Evolutionary conservation across 2,329 filamentous ascomycete species (phyloP).

Genomic region (Chaetomium sp.): DNA sequence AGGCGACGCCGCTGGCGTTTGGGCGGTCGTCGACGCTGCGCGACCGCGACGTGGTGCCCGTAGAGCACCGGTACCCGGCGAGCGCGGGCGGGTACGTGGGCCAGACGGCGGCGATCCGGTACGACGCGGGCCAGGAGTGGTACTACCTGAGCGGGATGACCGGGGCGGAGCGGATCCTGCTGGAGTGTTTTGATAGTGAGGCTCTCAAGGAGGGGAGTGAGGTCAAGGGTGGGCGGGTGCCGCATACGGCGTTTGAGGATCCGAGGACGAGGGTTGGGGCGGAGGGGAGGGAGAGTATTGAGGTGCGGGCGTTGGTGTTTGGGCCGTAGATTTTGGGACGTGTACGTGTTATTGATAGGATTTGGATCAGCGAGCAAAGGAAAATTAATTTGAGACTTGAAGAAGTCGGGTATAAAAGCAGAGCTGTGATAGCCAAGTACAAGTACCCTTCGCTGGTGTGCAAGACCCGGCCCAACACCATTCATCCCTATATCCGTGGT

Average conservation of each 20-base stretch:
- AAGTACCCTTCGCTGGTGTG: conserved; percentile 6
- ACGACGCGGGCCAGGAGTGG: conserved; percentile 68
- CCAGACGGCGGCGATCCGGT: conserved; percentile 70
- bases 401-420: conserved; percentile 28
- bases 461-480: conserved; percentile 5
- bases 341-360: neutral
- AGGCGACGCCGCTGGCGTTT: conserved; percentile 68
- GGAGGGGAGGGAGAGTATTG: conserved; percentile 80
- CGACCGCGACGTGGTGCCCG: conserved; percentile 66
- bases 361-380: neutral
- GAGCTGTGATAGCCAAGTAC: conserved; percentile 9
- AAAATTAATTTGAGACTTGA: conserved; percentile 12
- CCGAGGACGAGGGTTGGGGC: conserved; percentile 70
- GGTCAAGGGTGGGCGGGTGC: conserved; percentile 58
- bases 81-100: conserved; percentile 63
- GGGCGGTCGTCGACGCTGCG: conserved; percentile 64
- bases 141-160: conserved; percentile 80
- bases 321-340: conserved; percentile 50
- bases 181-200: conserved; percentile 78
- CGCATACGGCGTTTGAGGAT: conserved; percentile 80
- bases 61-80: conserved; percentile 70
- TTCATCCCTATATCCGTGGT: conserved; percentile 3
- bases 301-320: conserved; percentile 84
- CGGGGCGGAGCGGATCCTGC: conserved; percentile 68
- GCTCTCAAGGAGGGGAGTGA: conserved; percentile 48